Base-by-base conservation (phyloP, 1,139 yeast species). In the Nakaseomyces bracarensis region DNA sequence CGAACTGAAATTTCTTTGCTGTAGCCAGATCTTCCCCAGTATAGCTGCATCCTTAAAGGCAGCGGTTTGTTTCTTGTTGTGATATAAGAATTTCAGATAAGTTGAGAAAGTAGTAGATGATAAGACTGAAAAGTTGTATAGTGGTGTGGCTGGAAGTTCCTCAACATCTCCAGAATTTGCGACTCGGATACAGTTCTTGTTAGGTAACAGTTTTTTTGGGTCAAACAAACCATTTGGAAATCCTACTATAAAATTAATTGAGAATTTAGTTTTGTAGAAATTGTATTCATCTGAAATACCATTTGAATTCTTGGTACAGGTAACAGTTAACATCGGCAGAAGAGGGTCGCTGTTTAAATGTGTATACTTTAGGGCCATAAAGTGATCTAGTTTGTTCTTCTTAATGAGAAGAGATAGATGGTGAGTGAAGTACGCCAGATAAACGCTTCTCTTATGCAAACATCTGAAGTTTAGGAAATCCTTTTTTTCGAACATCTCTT, bases 391-490 rank as follows among this genome's bases (percentile, higher is more conserved):
- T 40, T 76, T 69, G 51, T 75, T 71, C 52, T 73, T 72, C 46
- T 74, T 73, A 13, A 82, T 67, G 38, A 75, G 63, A 0, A 73
- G 64, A 38, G 75, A 71, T 50, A 86, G 67, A 47, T 76, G 71
- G 47, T 79, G 79, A 0, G 91, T 81, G 49, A 89, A 60, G 57
- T 79, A 81, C 6, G 95, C 89, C 46, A 87, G 56, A 57, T 87
- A 91, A 52, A 84, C 91, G 3, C 96, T 80, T 50, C 96, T 74
- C 64, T 91, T 91, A 65, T 89, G 87, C 45, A 86, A 69, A 36
- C 94, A 91, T 57, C 97, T 73, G 65, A 84, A 87, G 64, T 91
- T 91, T 52, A 89, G 69, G 58, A 81, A 86, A 61, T 91, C 99
- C 64, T 93, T 91, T 41, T 82, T 79, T 57, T 82, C 91, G 57